Evolutionary conservation across 768 basidiomycete species (phyloP).

Genomic region (Baorangia bicolor): DNA sequence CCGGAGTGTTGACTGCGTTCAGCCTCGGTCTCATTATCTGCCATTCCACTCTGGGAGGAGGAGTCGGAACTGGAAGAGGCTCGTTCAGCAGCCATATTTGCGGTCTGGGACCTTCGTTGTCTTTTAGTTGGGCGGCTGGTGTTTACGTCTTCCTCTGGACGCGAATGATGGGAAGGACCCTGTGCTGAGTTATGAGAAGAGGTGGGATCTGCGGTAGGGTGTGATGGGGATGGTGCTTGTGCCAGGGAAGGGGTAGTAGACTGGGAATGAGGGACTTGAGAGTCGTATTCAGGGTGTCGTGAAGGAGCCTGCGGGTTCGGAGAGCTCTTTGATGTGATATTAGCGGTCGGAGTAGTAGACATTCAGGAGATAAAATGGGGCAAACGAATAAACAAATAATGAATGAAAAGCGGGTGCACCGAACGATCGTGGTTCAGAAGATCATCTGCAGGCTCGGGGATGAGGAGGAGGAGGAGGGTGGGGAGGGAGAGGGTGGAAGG

Average conservation of each 20-base stretch:
- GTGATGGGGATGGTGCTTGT: neutral
- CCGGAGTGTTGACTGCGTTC: slow-evolving; percentile 43
- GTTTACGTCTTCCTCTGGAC: slow-evolving; percentile 23
- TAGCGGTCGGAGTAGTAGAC: slow-evolving; percentile 24
- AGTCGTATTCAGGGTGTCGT: slow-evolving; percentile 22
- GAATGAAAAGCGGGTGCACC: slow-evolving; percentile 14
- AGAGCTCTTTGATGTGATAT: slow-evolving; percentile 21
- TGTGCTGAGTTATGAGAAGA: slow-evolving; percentile 12
- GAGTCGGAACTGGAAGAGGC: slow-evolving; percentile 34
- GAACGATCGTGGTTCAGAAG: slow-evolving; percentile 17
- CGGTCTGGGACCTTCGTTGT: slow-evolving; percentile 5
- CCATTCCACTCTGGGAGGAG: slow-evolving; percentile 55
- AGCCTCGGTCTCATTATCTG: slow-evolving; percentile 57
- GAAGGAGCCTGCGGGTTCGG: slow-evolving; percentile 10
- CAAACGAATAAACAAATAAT: slow-evolving; percentile 26
- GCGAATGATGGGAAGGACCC: slow-evolving; percentile 15
- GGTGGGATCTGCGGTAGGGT: slow-evolving; percentile 12
- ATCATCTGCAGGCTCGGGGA: slow-evolving; percentile 10
- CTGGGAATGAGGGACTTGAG: neutral
- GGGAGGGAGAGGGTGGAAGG: neutral
- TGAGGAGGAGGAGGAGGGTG: neutral
- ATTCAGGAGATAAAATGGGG: slow-evolving; percentile 21
- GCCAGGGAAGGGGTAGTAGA: neutral
- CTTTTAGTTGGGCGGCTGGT: slow-evolving; percentile 21
- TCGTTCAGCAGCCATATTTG: slow-evolving; percentile 24